Base-by-base conservation (phyloP, 2,329 filamentous ascomycete genomes). In the Cladobotryum mycophilum region DNA sequence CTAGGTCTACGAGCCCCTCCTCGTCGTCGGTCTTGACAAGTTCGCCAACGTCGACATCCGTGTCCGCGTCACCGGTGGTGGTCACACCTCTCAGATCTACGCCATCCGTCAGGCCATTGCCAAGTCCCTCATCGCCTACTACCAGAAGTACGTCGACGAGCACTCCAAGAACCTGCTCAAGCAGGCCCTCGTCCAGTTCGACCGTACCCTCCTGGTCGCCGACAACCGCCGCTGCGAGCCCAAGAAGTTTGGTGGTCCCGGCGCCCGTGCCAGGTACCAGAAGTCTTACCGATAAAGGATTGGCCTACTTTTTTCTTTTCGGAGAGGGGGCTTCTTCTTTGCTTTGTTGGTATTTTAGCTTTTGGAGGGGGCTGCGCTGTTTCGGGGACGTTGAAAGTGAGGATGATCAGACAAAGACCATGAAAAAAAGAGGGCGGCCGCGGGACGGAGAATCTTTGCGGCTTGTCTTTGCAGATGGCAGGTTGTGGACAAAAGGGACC, bases 111-210 rank as follows among this genome's bases (percentile, higher is more conserved):
- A 99, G 81, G 92, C 93, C 68, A 97, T 99, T 72, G 85, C 91
- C 80, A 99, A 97, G 85, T 66, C 68, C 55, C 63, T 72, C 53
- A 69, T 72, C 64, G 69, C 90, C 76, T 96, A 96, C 87, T 97
- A 96, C 88, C 92, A 96, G 81, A 96, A 99, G 84, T 99, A 86
- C 80, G 89, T 97, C 77, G 93, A 99, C 73, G 93, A 99, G 88
- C 91, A 97, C 88, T 89, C 88, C 81, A 99, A 99, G 88, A 96
- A 97, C 85, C 82, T 90, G 78, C 84, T 99, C 71, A 99, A 97
- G 89, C 87, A 92, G 79, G 88, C 89, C 64, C 85, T 99, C 65
- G 88, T 92, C 70, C 84, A 90, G 75, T 99, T 92, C 82, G 90
- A 96, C 82, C 85, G 91, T 71, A 95, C 90, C 72, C 86, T 99